Evolutionary conservation across 2,329 filamentous ascomycete species (phyloP), one percentile per base, ranked within the genome.

Genomic region (Venturia pyrina): DNA sequence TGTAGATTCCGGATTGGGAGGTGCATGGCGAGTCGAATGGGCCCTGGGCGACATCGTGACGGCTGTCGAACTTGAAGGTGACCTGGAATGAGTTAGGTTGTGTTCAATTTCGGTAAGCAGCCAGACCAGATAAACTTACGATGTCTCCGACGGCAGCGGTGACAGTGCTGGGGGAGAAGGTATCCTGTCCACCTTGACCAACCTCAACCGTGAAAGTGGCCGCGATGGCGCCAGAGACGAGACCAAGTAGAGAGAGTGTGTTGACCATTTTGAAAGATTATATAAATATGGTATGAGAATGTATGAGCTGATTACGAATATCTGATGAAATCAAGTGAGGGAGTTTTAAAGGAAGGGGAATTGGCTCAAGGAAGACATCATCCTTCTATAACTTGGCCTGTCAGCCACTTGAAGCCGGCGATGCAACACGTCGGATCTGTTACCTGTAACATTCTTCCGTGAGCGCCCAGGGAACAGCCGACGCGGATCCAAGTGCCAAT

Each of bases 131-230:
- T 43, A 43, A 5, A 40, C 41, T 43, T 17, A 43, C 48, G 11
- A 53, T 66, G 28, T 62, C 57, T 24, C 66, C 66, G 3, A 32
- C 28, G 7, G 53, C 43, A 53, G 60, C 66, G 28, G 65, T 67
- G 8, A 67, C 37, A 32, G 46, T 62, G 41, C 67, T 59, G 24
- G 66, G 66, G 10, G 32, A 41, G 65, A 67, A 67, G 46, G 46
- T 57, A 50, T 66, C 59, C n/a, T 53, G 40, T 28, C 65, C 65
- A 34, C 41, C 50, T 19, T 37, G n/a, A 19, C 57, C 53, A n/a
- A 67, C 66, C 21, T 62, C n/a, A 46, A 67, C 48, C n/a, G 62
- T 66, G 24, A 56, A 32, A 10, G 46, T 50, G 48, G 43, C 43
- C 3, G 65, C 65, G 28, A 64, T 34, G 46, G 65, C 65, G 40